Percentiles rank a stretch among this genome's conserved stretches.
Conservation (phyloP, 306 rosid genomes). For the Cucumis cinereus region DNA sequence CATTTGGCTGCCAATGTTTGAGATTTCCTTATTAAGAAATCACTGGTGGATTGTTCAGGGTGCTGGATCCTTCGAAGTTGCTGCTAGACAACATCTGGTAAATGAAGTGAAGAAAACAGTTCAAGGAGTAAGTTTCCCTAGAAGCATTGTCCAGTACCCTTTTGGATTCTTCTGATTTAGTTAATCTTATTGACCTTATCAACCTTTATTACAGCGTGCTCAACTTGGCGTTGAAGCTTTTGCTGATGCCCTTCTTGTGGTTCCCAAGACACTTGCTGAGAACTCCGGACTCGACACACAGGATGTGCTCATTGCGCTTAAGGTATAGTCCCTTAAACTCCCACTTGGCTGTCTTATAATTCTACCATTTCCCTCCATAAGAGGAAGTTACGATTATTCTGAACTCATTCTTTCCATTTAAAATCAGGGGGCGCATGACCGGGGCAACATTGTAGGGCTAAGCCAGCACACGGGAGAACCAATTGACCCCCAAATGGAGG, state of each 20-base stretch:
- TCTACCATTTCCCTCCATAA: neutral
- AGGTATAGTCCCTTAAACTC: conserved; percentile 21
- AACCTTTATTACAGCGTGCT: conserved; percentile 71
- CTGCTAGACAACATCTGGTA: conserved; percentile 72
- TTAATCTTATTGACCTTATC: neutral
- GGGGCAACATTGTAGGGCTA: conserved; percentile 72
- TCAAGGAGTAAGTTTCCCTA: conserved; percentile 59
- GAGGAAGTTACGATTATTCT: neutral
- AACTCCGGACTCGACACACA: conserved; percentile 94
- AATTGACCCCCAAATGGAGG: conserved; percentile 86
- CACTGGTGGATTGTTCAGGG: conserved; percentile 37
- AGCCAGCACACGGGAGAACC: conserved; percentile 86
- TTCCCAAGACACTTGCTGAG: conserved; percentile 94
- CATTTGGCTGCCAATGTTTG: neutral
- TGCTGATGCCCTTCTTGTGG: conserved; percentile 95
- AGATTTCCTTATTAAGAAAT: neutral
- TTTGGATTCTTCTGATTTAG: neutral
- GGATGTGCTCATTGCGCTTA: conserved; percentile 69
- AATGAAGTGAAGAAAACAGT: conserved; percentile 89
- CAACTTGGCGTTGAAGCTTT: conserved; percentile 96
- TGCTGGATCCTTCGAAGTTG: conserved; percentile 97
- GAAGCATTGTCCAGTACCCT: neutral
- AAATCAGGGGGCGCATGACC: conserved; percentile 87
- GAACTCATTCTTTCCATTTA: neutral
- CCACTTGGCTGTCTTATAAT: neutral